Conservation (phyloP, 495 filamentous ascomycete genomes). For the Poronia punctata region DNA sequence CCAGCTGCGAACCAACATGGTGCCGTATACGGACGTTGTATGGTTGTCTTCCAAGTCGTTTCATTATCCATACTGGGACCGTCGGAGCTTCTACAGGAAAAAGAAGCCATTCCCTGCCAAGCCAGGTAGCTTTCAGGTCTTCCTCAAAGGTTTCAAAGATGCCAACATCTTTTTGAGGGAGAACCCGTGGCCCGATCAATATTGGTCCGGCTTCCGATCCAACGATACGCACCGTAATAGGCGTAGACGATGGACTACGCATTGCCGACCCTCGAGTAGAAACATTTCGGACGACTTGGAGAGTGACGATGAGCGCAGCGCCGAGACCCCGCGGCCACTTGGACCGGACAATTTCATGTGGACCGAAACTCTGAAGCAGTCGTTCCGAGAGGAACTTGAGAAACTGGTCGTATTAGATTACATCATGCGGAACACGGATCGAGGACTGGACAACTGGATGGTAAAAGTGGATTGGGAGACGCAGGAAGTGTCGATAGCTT, state of each 20-base stretch:
- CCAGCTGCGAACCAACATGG: constrained; percentile 81
- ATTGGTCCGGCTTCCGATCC: constrained; percentile 65
- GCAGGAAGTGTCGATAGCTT: constrained; percentile 75
- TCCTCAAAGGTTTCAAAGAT: constrained; percentile 93
- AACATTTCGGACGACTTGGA: constrained; percentile 59
- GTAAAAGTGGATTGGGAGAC: constrained; percentile 85
- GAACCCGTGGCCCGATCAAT: constrained; percentile 96
- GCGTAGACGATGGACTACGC: constrained; percentile 70
- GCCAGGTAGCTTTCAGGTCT: constrained; percentile 93
- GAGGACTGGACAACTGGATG: constrained; percentile 99
- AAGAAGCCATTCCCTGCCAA: constrained; percentile 86
- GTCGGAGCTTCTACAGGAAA: constrained; percentile 78
- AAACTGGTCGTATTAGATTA: constrained; percentile 98
- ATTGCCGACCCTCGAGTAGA: constrained; percentile 65
- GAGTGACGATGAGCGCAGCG: constrained; percentile 46
- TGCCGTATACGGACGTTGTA: constrained; percentile 94
- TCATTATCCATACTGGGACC: constrained; percentile 96
- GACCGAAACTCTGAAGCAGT: constrained; percentile 83
- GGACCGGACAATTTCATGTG: constrained; percentile 62
- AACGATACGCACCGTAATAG: constrained; percentile 65
- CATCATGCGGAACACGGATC: constrained; percentile 98
- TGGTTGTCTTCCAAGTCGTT: constrained; percentile 94
- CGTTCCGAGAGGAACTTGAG: constrained; percentile 90
- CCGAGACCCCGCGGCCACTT: constrained; percentile 25
- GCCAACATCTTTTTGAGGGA: constrained; percentile 92